Evolutionary conservation across 2,329 filamentous ascomycete genomes (phyloP).

Genomic region (Metarhizium rileyi): DNA sequence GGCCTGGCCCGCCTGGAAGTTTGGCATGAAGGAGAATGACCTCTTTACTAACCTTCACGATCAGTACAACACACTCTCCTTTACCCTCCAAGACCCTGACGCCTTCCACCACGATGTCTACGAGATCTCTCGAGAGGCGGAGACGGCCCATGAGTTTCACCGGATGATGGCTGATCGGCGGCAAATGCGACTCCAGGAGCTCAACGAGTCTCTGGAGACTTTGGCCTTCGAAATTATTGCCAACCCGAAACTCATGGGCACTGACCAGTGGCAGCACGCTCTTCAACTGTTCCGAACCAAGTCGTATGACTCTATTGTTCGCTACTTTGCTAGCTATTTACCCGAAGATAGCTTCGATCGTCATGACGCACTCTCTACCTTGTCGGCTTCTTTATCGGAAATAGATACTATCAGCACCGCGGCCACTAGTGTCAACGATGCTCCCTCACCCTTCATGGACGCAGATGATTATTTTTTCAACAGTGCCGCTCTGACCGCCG

Average conservation of each 20-base stretch:
- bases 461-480: slow-evolving; percentile 26
- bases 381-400: slow-evolving; percentile 29
- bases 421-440: slow-evolving; percentile 29
- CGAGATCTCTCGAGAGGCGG: slow-evolving; percentile 44
- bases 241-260: slow-evolving; percentile 48
- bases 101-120: slow-evolving; percentile 53
- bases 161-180: slow-evolving; percentile 43
- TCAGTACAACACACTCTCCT: slow-evolving; percentile 49
- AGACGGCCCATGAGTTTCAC: slow-evolving; percentile 44
- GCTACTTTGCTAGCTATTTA: slow-evolving; percentile 50
- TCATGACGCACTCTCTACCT: slow-evolving; percentile 24
- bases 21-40: slow-evolving; percentile 50
- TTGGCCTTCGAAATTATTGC: slow-evolving; percentile 52
- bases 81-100: slow-evolving; percentile 47
- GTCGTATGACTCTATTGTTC: slow-evolving; percentile 50
- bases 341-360: slow-evolving; percentile 37
- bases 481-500: slow-evolving; percentile 32
- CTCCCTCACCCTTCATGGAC: slow-evolving; percentile 29
- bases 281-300: slow-evolving; percentile 49
- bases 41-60: slow-evolving; percentile 48
- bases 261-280: slow-evolving; percentile 48
- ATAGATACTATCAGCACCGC: slow-evolving; percentile 27
- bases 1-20: slow-evolving; percentile 53
- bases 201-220: slow-evolving; percentile 45
- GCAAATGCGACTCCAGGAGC: slow-evolving; percentile 42